Percentiles rank a stretch among this genome's conserved stretches.
These are phyloP conservation scores for Phytophthora brassicae DNA, from an alignment of 352 stramenopile genomes.

Conservation along the genomic window DNA sequence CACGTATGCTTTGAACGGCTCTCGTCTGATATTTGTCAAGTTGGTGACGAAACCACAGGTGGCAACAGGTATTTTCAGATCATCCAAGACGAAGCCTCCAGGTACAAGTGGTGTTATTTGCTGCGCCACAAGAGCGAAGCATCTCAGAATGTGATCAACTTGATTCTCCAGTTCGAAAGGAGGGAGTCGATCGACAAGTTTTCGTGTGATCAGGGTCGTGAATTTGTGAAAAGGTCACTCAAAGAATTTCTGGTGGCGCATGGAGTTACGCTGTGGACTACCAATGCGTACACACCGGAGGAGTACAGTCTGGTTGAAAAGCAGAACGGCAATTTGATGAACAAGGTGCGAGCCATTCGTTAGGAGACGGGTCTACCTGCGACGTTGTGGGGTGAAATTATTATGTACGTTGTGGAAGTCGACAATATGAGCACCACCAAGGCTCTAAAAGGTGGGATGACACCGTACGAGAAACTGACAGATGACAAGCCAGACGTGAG, in stretches of 20 bases:
- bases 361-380: background rate
- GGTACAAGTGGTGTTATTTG: background rate
- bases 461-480: conserved; percentile 2
- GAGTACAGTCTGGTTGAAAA: conserved; percentile 9
- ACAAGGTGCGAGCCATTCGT: conserved; percentile 4
- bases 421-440: conserved; percentile 14
- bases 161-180: background rate
- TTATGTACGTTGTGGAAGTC: conserved; percentile 7
- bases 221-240: conserved; percentile 2
- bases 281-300: conserved; percentile 3
- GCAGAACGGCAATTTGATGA: background rate
- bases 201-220: conserved; percentile 5
- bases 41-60: background rate
- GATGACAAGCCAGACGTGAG: conserved; percentile 1
- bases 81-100: background rate
- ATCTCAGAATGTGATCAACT: background rate
- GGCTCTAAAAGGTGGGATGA: background rate
- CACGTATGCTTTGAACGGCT: background rate
- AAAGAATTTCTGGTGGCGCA: background rate
- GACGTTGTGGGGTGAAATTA: conserved; percentile 2
- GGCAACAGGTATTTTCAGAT: conserved; percentile 1
- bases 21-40: background rate
- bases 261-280: background rate
- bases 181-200: background rate
- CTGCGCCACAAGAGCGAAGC: conserved; percentile 4